A percentile compares a stretch with the other conserved stretches of the same genome.
Conservation (phyloP, 371 early-diverging fungal genomes). For the Mortierella sp. region DNA sequence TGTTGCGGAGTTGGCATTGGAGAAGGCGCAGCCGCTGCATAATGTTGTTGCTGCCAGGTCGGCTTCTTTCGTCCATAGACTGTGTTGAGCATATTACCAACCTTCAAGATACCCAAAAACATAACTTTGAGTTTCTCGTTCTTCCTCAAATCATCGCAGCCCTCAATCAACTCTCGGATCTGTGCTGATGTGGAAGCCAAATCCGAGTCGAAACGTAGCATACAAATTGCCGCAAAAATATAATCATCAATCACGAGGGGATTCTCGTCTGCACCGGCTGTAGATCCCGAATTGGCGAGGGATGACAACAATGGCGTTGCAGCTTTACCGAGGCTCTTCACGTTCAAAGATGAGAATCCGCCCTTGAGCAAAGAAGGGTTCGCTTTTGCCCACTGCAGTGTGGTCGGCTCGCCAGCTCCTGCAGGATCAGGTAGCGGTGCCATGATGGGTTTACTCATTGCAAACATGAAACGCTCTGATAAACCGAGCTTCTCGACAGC, state of each 20-base stretch:
- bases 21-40: background rate
- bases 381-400: conserved; percentile 32
- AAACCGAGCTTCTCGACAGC: conserved; percentile 36
- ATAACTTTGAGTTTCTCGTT: conserved; percentile 39
- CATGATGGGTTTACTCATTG: conserved; percentile 40
- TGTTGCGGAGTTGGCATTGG: background rate
- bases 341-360: conserved; percentile 29
- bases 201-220: conserved; percentile 45
- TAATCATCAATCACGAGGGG: conserved; percentile 42
- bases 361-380: conserved; percentile 13
- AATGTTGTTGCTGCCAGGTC: conserved; percentile 34
- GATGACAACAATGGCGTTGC: conserved; percentile 13
- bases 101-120: conserved; percentile 47
- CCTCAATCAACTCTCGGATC: conserved; percentile 37
- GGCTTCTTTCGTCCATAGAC: conserved; percentile 48
- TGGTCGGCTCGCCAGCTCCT: background rate
- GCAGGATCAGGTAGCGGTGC: conserved; percentile 2
- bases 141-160: conserved; percentile 41
- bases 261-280: conserved; percentile 9
- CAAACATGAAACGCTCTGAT: conserved; percentile 48
- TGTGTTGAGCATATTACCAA: conserved; percentile 54
- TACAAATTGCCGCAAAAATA: conserved; percentile 41
- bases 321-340: conserved; percentile 17
- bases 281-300: background rate
- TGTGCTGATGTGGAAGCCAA: conserved; percentile 27